Evolutionary conservation across 75 land plant genomes (phyloP), one percentile per base, ranked within the genome.

Genomic region (Pinus albicaulis): DNA sequence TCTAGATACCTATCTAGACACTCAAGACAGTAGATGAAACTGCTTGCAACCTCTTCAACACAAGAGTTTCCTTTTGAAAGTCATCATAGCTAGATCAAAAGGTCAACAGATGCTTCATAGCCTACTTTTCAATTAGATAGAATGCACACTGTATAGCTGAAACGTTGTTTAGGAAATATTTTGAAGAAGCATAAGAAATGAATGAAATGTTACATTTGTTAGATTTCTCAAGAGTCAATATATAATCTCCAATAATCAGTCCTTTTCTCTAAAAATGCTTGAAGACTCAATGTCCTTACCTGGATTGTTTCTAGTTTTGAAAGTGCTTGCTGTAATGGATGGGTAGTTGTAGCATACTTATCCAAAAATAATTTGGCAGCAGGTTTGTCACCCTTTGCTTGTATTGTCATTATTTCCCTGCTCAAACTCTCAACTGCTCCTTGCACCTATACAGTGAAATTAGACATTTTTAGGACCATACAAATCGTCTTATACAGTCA

Each of bases 371-470:
- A 72, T 34, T 74, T 75, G 23, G 94, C 97, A 38, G 88, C 92
- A 25, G 72, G 66, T 79, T 95, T 93, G 81, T 93, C 89, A 63
- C 98, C 98, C 76, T 66, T 80, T 74, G 97, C 98, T 62, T 95
- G 97, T 64, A 93, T 81, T 10, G 89, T 93, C 58, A 95, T 79
- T 63, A 95, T 91, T 68, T 84, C 87, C 31, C 86, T 86, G 71
- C 97, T 90, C 56, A 95, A 73, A 77, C 88, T 83, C 71, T 89
- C 91, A 64, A 89, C 93, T 34, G 90, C 91, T 52, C 38, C 89
- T 80, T 88, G 88, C 70, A 95, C 88, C 98, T 95, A 76, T 25
- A 68, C 12, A 68, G 23, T n/a, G 41, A n/a, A 22, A 36, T 38
- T 41, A 20, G 48, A 68, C 19, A 11, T 34, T 5, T 38, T n/a